These are phyloP conservation scores for Kappamyces sp. DNA, from an alignment of 192 early-diverging fungal genomes.

Conservation along the genomic window DNA sequence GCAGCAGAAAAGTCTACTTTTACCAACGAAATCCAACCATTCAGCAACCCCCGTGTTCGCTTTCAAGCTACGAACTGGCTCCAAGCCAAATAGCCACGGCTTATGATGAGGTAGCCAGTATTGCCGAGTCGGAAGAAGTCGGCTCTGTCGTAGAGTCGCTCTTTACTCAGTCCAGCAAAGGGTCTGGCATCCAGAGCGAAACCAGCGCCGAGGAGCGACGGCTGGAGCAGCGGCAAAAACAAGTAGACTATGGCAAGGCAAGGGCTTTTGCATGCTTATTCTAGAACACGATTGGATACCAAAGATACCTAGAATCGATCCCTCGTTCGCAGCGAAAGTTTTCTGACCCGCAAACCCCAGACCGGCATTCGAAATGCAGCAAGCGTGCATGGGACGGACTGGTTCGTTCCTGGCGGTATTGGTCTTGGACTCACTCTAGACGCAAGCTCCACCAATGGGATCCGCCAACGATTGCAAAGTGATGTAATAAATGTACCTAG, in stretches of 20 bases:
- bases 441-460: slow-evolving; percentile 42
- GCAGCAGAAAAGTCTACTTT: too few species aligned
- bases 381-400: slow-evolving; percentile 50
- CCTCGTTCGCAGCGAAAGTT: slow-evolving; percentile 32
- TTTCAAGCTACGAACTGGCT: too few species aligned
- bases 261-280: slow-evolving; percentile 14
- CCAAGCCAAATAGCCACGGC: too few species aligned
- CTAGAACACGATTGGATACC: slow-evolving; percentile 45
- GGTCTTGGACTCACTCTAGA: too few species aligned
- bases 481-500: not conserved
- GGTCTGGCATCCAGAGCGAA: not conserved
- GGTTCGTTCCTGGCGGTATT: slow-evolving; percentile 40
- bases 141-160: slow-evolving; percentile 31
- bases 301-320: slow-evolving; percentile 29
- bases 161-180: slow-evolving; percentile 27
- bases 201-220: slow-evolving; percentile 25
- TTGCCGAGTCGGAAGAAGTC: slow-evolving; percentile 13
- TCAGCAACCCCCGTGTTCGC: too few species aligned
- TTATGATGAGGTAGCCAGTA: too few species aligned
- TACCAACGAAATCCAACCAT: too few species aligned
- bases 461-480: slow-evolving; percentile 22
- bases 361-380: slow-evolving; percentile 41
- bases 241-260: slow-evolving; percentile 52
- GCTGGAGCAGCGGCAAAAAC: slow-evolving; percentile 50
- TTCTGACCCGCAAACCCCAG: slow-evolving; percentile 41